Evolutionary conservation across 139 green algal genomes (phyloP), one percentile per base, ranked within the genome.

Genomic region (Coelastrella sp.): DNA sequence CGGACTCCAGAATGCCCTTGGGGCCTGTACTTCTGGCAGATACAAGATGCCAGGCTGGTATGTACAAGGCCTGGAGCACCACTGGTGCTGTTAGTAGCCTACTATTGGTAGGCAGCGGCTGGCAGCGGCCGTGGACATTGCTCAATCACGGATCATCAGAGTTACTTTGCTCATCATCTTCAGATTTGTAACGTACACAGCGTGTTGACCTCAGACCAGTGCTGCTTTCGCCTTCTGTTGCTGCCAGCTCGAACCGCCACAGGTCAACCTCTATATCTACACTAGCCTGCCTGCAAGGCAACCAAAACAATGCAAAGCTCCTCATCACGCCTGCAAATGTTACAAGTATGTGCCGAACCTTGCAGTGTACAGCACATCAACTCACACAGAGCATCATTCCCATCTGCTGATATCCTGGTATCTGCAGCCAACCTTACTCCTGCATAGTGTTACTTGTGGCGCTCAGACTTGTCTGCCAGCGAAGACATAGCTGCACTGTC

Each of bases 201-300:
- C 3, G 35, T 49, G 3, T 72, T 72, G 63, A 72, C 19, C 24
- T 24, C 75, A 15, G n/a, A 78, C 35, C 66, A 6, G 49, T 84
- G 78, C 80, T 73, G 58, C 63, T 20, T 0, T 61, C 35, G 27
- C 82, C 78, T 61, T 24, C 65, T 65, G 61, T 25, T 73, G 61
- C 70, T 83, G 87, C 60, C 20, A 90, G 91, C 81, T 96, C 91
- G 85, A 98, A 98, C 4, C 96, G 90, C 96, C 96, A 98, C 56
- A 98, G 84, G 85, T 98, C 96, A 65, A 98, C 96, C 60, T 97
- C 95, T 12, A 98, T 96, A 78, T 98, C 96, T 24, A 95, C 96
- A 8, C 85, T 94, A 58, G 93, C 94, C 84, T 96, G 91, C 92
- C 95, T 97, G 94, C 90, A 92, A 6, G 14, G 15, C 5, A 9